Base-by-base conservation (phyloP, 1,284 basidiomycete genomes). In the Caloboletus inedulis region DNA sequence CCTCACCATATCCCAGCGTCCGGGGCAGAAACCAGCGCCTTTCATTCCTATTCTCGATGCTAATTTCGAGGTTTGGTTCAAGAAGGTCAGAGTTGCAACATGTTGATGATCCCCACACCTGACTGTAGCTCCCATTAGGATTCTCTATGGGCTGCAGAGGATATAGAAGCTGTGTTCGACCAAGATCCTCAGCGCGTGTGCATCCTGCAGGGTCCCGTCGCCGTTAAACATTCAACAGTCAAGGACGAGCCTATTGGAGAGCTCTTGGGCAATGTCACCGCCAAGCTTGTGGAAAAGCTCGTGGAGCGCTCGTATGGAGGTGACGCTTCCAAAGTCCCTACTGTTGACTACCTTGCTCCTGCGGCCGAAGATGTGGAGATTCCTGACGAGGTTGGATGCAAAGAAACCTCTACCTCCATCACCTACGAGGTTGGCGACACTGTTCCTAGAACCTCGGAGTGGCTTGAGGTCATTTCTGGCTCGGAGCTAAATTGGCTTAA, bases 11-110 rank as follows among this genome's bases (percentile, higher is more conserved):
- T 81, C 91, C 40, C 94, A 98, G 72, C 84, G 97, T 51, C 92
- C 92, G 14, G 92, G 93, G 14, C 96, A 99, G 79, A 99, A 99
- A 77, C 97, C 97, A 0, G 95, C 90, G 8, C 97, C 96, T 2
- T 99, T 98, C 79, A 98, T 99, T 62, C 95, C 96, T n/a, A 86
- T 98, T 47, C 82, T 99, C 44, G 95, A 98, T 71, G 83, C 85
- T 23, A 85, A 74, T 61, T 98, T 99, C 69, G 93, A 96, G 71
- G 93, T 98, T 51, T 98, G 95, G 94, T 98, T 98, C 78, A 98
- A 98, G 81, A 97, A 97, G 84, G 91, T 89, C 55, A 25, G 77
- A 62, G 47, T 35, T 44, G 27, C 31, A 52, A 29, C 19, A 41
- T 45, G 21, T 47, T 12, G 6, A 52, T 23, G 29, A 43, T 54